Evolutionary conservation across 345 rosid species (phyloP).

Genomic region (Populus pruinosa): DNA sequence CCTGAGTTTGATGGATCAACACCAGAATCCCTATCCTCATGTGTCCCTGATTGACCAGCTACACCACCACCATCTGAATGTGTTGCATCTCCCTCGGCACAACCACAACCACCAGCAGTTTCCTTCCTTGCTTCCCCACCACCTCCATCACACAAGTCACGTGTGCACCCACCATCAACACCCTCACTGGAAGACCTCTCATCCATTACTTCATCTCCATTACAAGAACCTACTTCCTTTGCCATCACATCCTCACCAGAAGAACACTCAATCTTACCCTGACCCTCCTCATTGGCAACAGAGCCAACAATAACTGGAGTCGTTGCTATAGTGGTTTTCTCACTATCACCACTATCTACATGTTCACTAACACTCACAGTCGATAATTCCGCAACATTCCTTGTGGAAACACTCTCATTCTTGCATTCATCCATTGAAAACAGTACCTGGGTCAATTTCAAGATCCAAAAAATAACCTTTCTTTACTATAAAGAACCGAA

Average conservation of each 20-base stretch:
- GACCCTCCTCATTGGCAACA: slow-evolving; percentile 14
- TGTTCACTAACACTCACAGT: slow-evolving; percentile 17
- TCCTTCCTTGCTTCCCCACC: slow-evolving; percentile 21
- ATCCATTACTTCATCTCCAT: slow-evolving; percentile 40
- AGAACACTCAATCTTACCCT: slow-evolving; percentile 17
- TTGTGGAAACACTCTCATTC: slow-evolving; percentile 11
- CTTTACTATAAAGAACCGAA: not conserved
- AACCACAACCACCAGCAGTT: not conserved
- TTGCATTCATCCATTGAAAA: slow-evolving; percentile 28
- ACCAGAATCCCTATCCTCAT: slow-evolving; percentile 12
- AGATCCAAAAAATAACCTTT: slow-evolving; percentile 1
- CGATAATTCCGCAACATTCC: slow-evolving; percentile 16
- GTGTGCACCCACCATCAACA: slow-evolving; percentile 42
- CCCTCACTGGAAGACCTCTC: slow-evolving; percentile 40
- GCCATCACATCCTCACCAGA: slow-evolving; percentile 9
- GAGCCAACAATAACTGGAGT: slow-evolving; percentile 9
- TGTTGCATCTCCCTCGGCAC: slow-evolving; percentile 14
- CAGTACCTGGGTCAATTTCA: slow-evolving; percentile 22
- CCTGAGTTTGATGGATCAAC: slow-evolving; percentile 8
- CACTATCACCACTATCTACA: slow-evolving; percentile 19
- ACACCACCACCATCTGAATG: slow-evolving; percentile 8
- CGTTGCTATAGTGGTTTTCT: slow-evolving; percentile 5
- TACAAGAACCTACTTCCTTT: slow-evolving; percentile 30
- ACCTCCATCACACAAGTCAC: slow-evolving; percentile 19
- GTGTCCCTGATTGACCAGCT: slow-evolving; percentile 10